Base-by-base conservation (phyloP, 371 early-diverging fungal genomes). In the Smittium mucronatum region DNA sequence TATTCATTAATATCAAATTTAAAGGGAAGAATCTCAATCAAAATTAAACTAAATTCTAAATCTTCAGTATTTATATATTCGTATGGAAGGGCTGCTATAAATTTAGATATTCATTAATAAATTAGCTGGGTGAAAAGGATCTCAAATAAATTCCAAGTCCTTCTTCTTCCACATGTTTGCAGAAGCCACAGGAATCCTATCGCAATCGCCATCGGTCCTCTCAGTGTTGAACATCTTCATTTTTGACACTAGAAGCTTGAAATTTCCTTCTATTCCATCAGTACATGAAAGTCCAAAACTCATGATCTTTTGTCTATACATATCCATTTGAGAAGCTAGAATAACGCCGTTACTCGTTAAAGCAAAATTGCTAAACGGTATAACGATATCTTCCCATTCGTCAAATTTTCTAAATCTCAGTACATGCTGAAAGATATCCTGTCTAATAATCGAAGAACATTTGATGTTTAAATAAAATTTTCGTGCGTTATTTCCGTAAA, bases 341-440 rank as follows among this genome's bases (percentile, higher is more conserved):
- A 91, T 85, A 68, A 86, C 84, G 32, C 95, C 93, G 70, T 94
- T 88, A 73, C 87, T 88, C 1, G 95, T 94, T 65, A 93, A 81
- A 31, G 93, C 88, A 75, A 96, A 96, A 74, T 92, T 91, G 36
- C 86, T 85, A 75, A 94, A 93, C 2, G 95, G 95, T 66, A 96
- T 89, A 87, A 93, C 69, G 36, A 93, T 84, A 17, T 86, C 88
- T 78, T 96, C 94, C 95, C 95, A 96, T 72, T 88, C 83, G 0
- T 93, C 94, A 0, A 93, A 93, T 15, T 81, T 86, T 59, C 87
- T 84, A 66, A 93, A 82, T 69, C 90, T 89, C 63, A 96, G 73
- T 58, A 93, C 86, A 81, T 96, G 97, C 75, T 96, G 97, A 80
- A 87, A 95, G 15, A 95, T 79, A 75, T 92, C 91, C 0, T 91